Evolutionary conservation across 106 monocot species (phyloP).

Genomic region (Triglochin maritima): DNA sequence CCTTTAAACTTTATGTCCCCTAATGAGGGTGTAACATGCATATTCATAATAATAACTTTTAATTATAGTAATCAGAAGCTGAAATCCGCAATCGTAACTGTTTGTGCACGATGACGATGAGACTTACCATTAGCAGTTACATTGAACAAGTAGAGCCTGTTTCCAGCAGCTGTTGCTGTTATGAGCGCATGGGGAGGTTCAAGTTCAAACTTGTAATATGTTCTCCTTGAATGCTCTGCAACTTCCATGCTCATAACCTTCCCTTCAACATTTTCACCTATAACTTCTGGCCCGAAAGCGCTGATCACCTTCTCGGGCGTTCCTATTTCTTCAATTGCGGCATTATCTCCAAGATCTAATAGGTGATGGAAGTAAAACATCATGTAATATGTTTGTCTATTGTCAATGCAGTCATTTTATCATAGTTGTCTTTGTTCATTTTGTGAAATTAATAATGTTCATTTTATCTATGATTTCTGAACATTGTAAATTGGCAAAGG

Average conservation of each 20-base stretch:
- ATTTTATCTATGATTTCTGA: too few relatives aligned
- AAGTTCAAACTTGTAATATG: conserved; percentile 76
- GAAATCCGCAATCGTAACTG: background rate
- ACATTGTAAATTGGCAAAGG: too few relatives aligned
- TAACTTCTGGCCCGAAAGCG: conserved; percentile 91
- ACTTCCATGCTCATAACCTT: conserved; percentile 59
- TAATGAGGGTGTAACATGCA: too few relatives aligned
- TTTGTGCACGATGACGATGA: background rate
- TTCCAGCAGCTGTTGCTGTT: conserved; percentile 90
- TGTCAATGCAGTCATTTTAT: too few relatives aligned
- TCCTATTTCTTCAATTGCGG: conserved; percentile 60
- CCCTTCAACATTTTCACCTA: conserved; percentile 91
- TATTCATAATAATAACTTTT: too few relatives aligned
- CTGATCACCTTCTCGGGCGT: conserved; percentile 72
- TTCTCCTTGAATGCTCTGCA: conserved; percentile 59
- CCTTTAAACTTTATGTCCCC: background rate
- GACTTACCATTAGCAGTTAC: conserved; percentile 64
- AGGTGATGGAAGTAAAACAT: background rate
- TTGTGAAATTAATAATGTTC: too few relatives aligned
- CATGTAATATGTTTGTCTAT: background rate
- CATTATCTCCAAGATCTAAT: conserved; percentile 54
- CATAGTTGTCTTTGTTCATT: too few relatives aligned
- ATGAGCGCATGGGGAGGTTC: conserved; percentile 85
- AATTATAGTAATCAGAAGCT: too few relatives aligned
- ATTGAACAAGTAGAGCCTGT: conserved; percentile 75